Evolutionary conservation across 768 basidiomycete genomes (phyloP).

Genomic region (Candolleomyces aberdarensis): DNA sequence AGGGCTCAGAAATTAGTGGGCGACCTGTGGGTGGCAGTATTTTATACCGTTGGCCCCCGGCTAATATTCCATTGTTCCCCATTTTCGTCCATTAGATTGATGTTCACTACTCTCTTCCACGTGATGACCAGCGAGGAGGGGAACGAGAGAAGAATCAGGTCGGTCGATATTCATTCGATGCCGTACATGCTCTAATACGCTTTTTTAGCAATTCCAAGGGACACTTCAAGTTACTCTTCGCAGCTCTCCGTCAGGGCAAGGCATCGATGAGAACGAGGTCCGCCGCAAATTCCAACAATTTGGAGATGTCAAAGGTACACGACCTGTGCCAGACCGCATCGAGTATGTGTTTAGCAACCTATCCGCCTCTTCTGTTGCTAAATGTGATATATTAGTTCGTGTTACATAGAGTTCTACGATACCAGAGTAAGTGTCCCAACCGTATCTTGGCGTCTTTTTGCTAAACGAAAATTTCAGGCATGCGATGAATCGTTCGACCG

Average conservation of each 20-base stretch:
- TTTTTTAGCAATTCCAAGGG: slow-evolving; percentile 70
- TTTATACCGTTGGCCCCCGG: slow-evolving; percentile 8
- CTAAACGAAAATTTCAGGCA: slow-evolving; percentile 43
- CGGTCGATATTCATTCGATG: slow-evolving; percentile 13
- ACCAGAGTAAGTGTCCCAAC: slow-evolving; percentile 53
- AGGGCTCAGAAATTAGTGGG: slow-evolving; percentile 84
- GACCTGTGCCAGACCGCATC: slow-evolving; percentile 56
- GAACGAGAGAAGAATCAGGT: slow-evolving; percentile 85
- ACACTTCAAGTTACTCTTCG: slow-evolving; percentile 76
- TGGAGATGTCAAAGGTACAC: slow-evolving; percentile 85
- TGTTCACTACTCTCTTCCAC: slow-evolving; percentile 95
- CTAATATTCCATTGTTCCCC: slow-evolving; percentile 19
- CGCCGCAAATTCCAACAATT: slow-evolving; percentile 83
- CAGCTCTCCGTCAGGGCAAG: slow-evolving; percentile 62
- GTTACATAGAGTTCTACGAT: slow-evolving; percentile 94
- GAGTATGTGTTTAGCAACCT: slow-evolving; percentile 41
- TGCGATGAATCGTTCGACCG: slow-evolving; percentile 78
- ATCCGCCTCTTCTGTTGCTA: background rate
- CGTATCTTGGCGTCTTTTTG: background rate
- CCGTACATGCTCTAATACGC: background rate
- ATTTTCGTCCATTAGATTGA: slow-evolving; percentile 67
- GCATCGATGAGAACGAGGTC: slow-evolving; percentile 83
- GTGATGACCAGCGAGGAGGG: slow-evolving; percentile 74
- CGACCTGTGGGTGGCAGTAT: slow-evolving; percentile 65
- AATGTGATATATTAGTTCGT: slow-evolving; percentile 50